Evolutionary conservation across 768 basidiomycete species (phyloP), one percentile per base, ranked within the genome.

Genomic region (Epithele typhae): DNA sequence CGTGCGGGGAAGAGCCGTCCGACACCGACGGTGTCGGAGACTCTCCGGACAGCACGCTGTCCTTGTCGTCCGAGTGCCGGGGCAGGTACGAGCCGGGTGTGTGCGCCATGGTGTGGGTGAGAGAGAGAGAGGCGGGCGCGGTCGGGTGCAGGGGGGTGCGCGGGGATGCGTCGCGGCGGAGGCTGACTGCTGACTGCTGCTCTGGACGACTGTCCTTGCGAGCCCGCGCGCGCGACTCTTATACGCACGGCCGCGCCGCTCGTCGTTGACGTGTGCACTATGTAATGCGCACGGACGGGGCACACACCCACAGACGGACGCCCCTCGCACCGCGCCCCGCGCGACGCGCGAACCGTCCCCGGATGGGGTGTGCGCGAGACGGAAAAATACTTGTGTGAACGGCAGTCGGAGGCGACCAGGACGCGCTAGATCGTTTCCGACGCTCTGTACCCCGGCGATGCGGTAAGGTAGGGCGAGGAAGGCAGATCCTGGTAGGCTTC

Each of bases 401-500:
- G n/a, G n/a, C n/a, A n/a, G n/a, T n/a, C n/a, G n/a, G n/a, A n/a
- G n/a, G n/a, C n/a, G n/a, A n/a, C n/a, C n/a, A n/a, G n/a, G n/a
- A n/a, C n/a, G n/a, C n/a, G n/a, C n/a, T n/a, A n/a, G n/a, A n/a
- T n/a, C n/a, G n/a, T n/a, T n/a, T n/a, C n/a, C n/a, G n/a, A n/a
- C n/a, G n/a, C n/a, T n/a, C n/a, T n/a, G n/a, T n/a, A n/a, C n/a
- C n/a, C n/a, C n/a, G n/a, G n/a, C n/a, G n/a, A n/a, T n/a, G n/a
- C n/a, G 58, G 53, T 56, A 37, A 18, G 23, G 45, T 40, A 45
- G 39, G 38, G 39, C 48, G 42, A 40, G 45, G 48, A 38, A 45
- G 57, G 30, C 54, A 57, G 51, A 52, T 56, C 52, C 42, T 30
- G 51, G 54, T 48, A 32, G 40, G 23, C 34, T 41, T 43, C 47